Evolutionary conservation across 2,329 filamentous ascomycete genomes (phyloP).

Genomic region (Gaeumannomyces sp.): DNA sequence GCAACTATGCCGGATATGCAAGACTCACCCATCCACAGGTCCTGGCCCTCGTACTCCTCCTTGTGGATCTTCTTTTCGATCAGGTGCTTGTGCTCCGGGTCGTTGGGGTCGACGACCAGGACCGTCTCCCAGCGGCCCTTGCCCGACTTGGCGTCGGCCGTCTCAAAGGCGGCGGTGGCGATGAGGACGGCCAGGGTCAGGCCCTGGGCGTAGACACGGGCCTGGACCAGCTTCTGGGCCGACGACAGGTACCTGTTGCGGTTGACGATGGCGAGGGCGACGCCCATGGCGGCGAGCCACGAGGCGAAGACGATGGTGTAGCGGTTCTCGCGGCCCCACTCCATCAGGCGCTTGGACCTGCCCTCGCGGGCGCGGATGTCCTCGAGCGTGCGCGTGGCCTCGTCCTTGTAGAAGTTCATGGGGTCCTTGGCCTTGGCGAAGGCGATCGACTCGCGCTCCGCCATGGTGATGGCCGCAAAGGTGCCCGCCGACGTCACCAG

Average conservation of each 20-base stretch:
- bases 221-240: constrained; percentile 86
- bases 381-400: constrained; percentile 49
- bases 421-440: constrained; percentile 69
- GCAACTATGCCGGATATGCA: background rate
- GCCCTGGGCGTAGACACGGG: constrained; percentile 88
- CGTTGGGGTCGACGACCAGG: constrained; percentile 70
- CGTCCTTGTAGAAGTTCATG: constrained; percentile 59
- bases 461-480: constrained; percentile 81
- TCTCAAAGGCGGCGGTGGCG: constrained; percentile 76
- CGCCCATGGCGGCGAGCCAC: constrained; percentile 75
- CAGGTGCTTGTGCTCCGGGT: constrained; percentile 74
- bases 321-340: constrained; percentile 73
- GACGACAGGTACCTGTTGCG: constrained; percentile 69
- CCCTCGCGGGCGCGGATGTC: constrained; percentile 52
- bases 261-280: constrained; percentile 69
- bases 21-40: constrained; percentile 79
- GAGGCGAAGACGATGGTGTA: constrained; percentile 79
- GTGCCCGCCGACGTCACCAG: constrained; percentile 76
- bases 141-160: constrained; percentile 67
- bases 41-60: constrained; percentile 80
- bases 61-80: constrained; percentile 86
- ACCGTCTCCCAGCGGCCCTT: constrained; percentile 79
- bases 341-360: constrained; percentile 53
- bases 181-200: constrained; percentile 80
- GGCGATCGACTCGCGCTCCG: constrained; percentile 60